Percentiles rank a stretch among this genome's conserved stretches.
Evolutionary conservation across 257 asterid species (phyloP).

Genomic region (Solanum sitiens): DNA sequence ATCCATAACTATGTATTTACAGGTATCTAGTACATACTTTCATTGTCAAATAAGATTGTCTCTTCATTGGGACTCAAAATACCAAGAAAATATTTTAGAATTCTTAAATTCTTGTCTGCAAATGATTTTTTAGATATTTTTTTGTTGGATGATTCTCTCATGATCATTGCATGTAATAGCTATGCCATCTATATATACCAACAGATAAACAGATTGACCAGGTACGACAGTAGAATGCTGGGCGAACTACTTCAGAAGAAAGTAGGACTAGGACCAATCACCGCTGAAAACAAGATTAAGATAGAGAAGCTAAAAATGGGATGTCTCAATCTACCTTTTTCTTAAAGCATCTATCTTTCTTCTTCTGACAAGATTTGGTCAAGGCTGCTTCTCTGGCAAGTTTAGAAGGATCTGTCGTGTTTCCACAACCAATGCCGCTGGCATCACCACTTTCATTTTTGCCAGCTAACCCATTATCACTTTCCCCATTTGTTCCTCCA

Average conservation of each 20-base stretch:
- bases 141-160: neutral
- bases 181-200: neutral
- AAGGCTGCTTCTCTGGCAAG: constrained; percentile 60
- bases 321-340: constrained; percentile 40
- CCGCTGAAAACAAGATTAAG: neutral
- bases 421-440: constrained; percentile 32
- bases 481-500: constrained; percentile 52
- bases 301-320: neutral
- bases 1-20: neutral
- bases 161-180: neutral
- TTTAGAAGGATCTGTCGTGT: constrained; percentile 35
- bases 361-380: constrained; percentile 62
- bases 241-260: neutral
- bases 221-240: neutral
- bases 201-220: neutral
- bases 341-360: constrained; percentile 59
- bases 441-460: constrained; percentile 55
- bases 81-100: neutral
- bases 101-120: neutral
- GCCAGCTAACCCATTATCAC: constrained; percentile 43
- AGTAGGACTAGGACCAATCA: neutral
- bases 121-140: neutral
- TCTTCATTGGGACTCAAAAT: neutral
- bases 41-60: neutral
- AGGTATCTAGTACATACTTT: neutral